These are phyloP conservation scores for Beauveria sp. DNA, from an alignment of 2,329 filamentous ascomycete genomes.

Conservation along the genomic window DNA sequence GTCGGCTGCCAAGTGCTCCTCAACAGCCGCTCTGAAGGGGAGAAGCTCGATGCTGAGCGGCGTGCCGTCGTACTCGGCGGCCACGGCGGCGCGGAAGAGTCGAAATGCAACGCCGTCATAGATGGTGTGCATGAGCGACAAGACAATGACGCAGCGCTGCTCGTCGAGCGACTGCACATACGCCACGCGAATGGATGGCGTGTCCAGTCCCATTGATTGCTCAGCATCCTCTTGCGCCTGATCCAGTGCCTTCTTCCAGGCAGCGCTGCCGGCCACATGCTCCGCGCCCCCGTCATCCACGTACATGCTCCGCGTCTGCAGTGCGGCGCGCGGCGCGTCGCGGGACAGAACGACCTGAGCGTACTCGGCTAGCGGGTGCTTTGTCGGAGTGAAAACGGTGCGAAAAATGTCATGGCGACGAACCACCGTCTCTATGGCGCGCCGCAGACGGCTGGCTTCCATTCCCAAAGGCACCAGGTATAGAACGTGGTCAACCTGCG, in stretches of 20 bases:
- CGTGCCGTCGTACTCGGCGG: slow-evolving; percentile 2
- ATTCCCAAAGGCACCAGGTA: slow-evolving; percentile 7
- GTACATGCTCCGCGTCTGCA: slow-evolving; percentile 1
- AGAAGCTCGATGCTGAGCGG: not conserved
- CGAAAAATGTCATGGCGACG: slow-evolving; percentile 8
- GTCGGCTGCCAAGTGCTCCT: not conserved
- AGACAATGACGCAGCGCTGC: slow-evolving; percentile 16
- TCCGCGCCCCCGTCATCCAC: not conserved
- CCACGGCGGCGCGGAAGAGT: slow-evolving; percentile 2
- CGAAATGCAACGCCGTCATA: slow-evolving; percentile 6
- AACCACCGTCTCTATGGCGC: slow-evolving; percentile 8
- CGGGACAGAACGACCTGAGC: slow-evolving; percentile 2
- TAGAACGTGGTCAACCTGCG: slow-evolving; percentile 8
- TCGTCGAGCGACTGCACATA: slow-evolving; percentile 1
- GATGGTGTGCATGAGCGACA: slow-evolving; percentile 28
- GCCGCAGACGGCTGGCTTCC: slow-evolving; percentile 9
- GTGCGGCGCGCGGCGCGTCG: not conserved
- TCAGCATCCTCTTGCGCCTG: not conserved
- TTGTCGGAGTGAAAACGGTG: slow-evolving; percentile 7
- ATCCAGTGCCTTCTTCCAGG: not conserved
- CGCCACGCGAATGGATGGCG: not conserved
- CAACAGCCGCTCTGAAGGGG: not conserved
- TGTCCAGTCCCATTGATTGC: not conserved
- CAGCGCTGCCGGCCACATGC: not conserved
- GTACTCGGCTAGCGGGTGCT: slow-evolving; percentile 11